phyloP scores from a whole-genome alignment of 1,139 yeast species.

The Chernovozyma aurita region DNA sequence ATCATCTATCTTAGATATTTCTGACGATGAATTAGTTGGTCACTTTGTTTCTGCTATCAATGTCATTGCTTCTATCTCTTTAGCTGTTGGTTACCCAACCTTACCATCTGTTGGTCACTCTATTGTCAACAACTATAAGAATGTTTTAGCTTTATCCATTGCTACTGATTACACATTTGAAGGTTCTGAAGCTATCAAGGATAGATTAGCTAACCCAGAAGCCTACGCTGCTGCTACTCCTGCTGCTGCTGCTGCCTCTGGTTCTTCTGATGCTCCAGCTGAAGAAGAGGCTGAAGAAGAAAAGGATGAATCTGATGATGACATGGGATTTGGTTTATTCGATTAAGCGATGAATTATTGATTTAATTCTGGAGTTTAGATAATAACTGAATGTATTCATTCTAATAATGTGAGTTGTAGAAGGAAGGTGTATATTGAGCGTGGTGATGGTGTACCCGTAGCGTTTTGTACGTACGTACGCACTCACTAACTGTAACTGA shows the following conservation, averaged over 20 bases:
- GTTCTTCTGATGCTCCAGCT: constrained; percentile 64
- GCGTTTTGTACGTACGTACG: no score
- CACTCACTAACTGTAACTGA: no score
- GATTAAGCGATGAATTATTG: constrained; percentile 55
- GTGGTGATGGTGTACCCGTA: no score
- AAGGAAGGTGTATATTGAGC: no score
- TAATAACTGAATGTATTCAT: no score
- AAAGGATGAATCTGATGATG: constrained; percentile 71
- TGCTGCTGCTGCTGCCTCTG: constrained; percentile 85
- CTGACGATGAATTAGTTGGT: constrained; percentile 90
- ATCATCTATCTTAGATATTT: constrained; percentile 93
- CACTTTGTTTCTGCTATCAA: constrained; percentile 92
- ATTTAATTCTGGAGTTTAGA: neutral
- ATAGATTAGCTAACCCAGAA: constrained; percentile 75
- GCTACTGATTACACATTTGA: constrained; percentile 99
- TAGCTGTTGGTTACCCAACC: constrained; percentile 99
- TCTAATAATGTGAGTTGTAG: no score
- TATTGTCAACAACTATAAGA: constrained; percentile 98
- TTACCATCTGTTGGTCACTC: constrained; percentile 99
- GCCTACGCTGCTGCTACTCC: constrained; percentile 99
- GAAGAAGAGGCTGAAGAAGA: constrained; percentile 66
- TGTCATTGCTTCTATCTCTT: constrained; percentile 92
- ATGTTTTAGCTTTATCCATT: constrained; percentile 94
- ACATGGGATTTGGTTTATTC: constrained; percentile 99
- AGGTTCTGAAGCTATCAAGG: constrained; percentile 98